Conservation (phyloP, 2,329 filamentous ascomycete species). For the Diaporthe citrichinensis region DNA sequence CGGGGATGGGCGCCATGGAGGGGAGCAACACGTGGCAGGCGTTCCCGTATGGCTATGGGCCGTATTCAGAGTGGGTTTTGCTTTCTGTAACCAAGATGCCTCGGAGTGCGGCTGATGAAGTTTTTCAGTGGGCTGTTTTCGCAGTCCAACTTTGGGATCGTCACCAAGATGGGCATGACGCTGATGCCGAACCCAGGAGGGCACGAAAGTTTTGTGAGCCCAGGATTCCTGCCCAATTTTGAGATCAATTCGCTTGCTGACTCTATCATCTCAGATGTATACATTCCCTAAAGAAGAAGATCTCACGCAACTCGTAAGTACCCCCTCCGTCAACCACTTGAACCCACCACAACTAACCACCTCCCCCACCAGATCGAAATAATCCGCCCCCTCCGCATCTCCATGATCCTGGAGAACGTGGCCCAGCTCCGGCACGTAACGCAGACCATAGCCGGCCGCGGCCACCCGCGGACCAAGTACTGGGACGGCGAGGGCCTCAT, state of each 20-base stretch:
- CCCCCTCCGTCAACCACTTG: not conserved
- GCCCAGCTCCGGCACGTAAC: constrained; percentile 60
- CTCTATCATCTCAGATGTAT: constrained; percentile 55
- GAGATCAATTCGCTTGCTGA: constrained; percentile 39
- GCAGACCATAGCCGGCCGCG: constrained; percentile 53
- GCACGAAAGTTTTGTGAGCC: constrained; percentile 56
- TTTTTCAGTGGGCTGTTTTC: constrained; percentile 59
- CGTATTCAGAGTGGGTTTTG: constrained; percentile 49
- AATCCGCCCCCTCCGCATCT: constrained; percentile 52
- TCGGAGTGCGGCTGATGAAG: not conserved
- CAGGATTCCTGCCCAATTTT: not conserved
- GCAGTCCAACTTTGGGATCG: constrained; percentile 65
- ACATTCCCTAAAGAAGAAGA: constrained; percentile 65
- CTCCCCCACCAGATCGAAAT: constrained; percentile 49
- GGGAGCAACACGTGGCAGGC: constrained; percentile 58
- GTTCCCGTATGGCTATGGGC: constrained; percentile 59
- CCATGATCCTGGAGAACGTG: constrained; percentile 60
- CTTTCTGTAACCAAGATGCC: too few species aligned
- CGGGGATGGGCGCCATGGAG: constrained; percentile 56
- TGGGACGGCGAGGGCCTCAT: constrained; percentile 53
- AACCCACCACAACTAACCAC: not conserved
- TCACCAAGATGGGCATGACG: constrained; percentile 66
- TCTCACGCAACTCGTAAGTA: constrained; percentile 57
- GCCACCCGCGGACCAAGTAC: constrained; percentile 52
- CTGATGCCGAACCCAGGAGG: constrained; percentile 67